These are phyloP conservation scores for Acacia pycnantha DNA, from an alignment of 331 rosid species.

Conservation along the genomic window DNA sequence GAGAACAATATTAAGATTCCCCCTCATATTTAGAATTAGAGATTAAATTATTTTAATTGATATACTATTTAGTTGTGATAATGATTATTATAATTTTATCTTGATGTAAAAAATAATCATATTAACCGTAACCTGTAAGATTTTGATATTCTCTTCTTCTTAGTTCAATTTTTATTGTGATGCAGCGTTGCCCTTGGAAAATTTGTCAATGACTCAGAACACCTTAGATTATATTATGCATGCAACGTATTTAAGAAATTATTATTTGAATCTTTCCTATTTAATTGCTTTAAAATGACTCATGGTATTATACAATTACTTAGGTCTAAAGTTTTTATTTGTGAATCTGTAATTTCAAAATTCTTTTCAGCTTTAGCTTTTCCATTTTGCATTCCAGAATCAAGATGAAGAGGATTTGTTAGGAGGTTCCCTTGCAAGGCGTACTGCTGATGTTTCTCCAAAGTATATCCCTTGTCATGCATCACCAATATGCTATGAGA, in stretches of 20 bases:
- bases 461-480: conserved; percentile 64
- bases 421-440: conserved; percentile 32
- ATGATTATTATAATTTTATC: conserved; percentile 1
- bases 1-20: background rate
- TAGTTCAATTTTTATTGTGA: conserved; percentile 11
- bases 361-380: conserved; percentile 29
- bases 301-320: conserved; percentile 13
- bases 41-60: conserved; percentile 19
- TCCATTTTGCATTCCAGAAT: conserved; percentile 37
- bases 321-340: conserved; percentile 7
- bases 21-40: background rate
- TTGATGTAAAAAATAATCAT: conserved; percentile 7
- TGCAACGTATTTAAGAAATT: conserved; percentile 6
- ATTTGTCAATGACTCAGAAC: conserved; percentile 20
- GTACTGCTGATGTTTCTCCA: conserved; percentile 47
- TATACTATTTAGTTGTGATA: conserved; percentile 11
- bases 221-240: conserved; percentile 17
- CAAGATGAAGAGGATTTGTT: conserved; percentile 46
- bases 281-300: conserved; percentile 27
- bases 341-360: conserved; percentile 13
- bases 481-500: conserved; percentile 78
- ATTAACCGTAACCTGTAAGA: conserved; percentile 1
- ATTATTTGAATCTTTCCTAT: conserved; percentile 7
- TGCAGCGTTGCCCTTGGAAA: conserved; percentile 20
- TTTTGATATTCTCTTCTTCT: conserved; percentile 3